Base-by-base conservation (phyloP, 169 alveolate species). In the Eimeria praecox region DNA sequence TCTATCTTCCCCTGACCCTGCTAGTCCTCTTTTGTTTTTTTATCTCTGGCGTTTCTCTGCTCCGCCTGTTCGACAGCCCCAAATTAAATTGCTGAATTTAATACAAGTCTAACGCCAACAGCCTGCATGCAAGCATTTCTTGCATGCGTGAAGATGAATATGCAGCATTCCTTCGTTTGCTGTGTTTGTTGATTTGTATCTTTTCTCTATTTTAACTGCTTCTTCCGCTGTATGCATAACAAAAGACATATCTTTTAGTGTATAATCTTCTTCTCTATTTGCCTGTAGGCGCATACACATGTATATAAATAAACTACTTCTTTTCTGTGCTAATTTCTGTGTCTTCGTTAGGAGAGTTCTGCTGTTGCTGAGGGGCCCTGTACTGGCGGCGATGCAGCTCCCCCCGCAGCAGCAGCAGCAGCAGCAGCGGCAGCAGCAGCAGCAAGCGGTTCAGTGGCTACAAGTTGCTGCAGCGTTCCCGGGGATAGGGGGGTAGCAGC, bases 391-490 rank as follows among this genome's bases (percentile, higher is more conserved):
- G 38, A 1, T 1, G 75, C 40, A 8, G 75, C 75, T 24, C 75
- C 40, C 16, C 38, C 69, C 12, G 66, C 27, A 2, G 66, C 66
- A 56, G 69, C 8, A 64, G 40, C 75, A 64, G 75, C 14, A 27
- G 75, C 38, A 18, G 75, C 33, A 64, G 38, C 75, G n/a, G 40
- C 75, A 64, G 75, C 33, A 27, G 75, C 40, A 64, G 66, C 66
- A 10, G 75, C 75, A 64, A 38, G 40, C 2, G 73, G 14, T 62
- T 18, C 73, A 20, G 73, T 27, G 12, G 73, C 38, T 24, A 14
- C 73, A 62, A 56, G 77, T 38, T 24, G 77, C 92, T 85, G 92
- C 59, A 69, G 92, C 54, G 6, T 35, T 16, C 52, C 92, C 30
- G 59, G 90, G 46, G 66, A 54, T 10, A 62, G 92, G 78, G 56